Base-by-base conservation (phyloP, 1,284 basidiomycete species). In the Ustilago nuda region DNA sequence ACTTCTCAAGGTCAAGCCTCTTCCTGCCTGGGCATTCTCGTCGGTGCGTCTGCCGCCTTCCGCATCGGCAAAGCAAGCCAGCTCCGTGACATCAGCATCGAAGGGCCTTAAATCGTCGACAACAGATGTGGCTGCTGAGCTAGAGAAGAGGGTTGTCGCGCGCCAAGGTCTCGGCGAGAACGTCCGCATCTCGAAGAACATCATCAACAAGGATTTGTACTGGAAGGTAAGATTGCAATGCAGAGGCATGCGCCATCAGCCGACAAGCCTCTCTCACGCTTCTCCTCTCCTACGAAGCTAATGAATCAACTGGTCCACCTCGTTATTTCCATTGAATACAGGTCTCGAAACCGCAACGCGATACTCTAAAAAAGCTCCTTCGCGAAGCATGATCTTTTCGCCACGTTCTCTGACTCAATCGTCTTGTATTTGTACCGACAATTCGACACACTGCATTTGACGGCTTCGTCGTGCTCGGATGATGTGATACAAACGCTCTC, bases 161-260 rank as follows among this genome's bases (percentile, higher is more conserved):
- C 43, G 71, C 1, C 51, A 70, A 43, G 63, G 58, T 6, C 64
- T 76, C 41, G 68, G 72, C 8, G 60, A 39, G 56, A 80, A 80
- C 50, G 69, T 80, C n/a, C 66, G 78, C 45, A 51, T 80, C 41
- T 58, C 74, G 9, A 52, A 67, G 0, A 59, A 75, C 61, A 51
- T 80, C 56, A 66, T 36, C 67, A 76, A 73, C 36, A 74, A 57
- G 60, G 69, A 76, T 43, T 58, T 80, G 2, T 80, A 75, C 51
- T 80, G 78, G 78, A 80, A 80, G 66, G 78, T 78, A 60, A 66
- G 78, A 64, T 1, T 32, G 13, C 30, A 30, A 13, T 1, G 35
- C 15, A 8, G 33, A 39, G 11, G 17, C n/a, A 19, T 15, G 45
- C 33, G 37, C n/a, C 37, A 48, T 13, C 33, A 12, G 39, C 51